These are phyloP conservation scores for Wolfiporia cocos DNA, from an alignment of 1,284 basidiomycete species.

Conservation along the genomic window DNA sequence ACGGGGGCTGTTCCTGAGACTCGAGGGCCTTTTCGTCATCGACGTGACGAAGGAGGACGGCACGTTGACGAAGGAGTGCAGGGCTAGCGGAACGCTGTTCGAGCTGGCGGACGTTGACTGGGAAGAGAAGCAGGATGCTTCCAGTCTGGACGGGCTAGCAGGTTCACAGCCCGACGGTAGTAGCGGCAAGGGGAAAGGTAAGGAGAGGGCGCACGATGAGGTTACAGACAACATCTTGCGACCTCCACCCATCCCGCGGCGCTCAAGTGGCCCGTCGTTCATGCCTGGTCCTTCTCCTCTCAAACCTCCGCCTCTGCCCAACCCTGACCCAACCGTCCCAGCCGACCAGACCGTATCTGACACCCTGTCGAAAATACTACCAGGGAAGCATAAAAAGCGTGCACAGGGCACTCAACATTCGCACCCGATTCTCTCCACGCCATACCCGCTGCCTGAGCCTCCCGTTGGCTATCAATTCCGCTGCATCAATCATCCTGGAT, in stretches of 20 bases:
- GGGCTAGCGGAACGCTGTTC: slow-evolving; percentile 62
- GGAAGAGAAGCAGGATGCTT: slow-evolving; percentile 35
- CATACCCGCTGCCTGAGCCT: slow-evolving; percentile 49
- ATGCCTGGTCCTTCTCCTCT: slow-evolving; percentile 26
- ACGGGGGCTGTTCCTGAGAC: slow-evolving; percentile 61
- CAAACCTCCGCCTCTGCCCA: slow-evolving; percentile 25
- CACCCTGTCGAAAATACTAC: slow-evolving; percentile 12
- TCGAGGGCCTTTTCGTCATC: slow-evolving; percentile 56
- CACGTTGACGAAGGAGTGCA: slow-evolving; percentile 44
- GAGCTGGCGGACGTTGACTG: slow-evolving; percentile 70
- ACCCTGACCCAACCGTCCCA: slow-evolving; percentile 23
- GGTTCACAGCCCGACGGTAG: background rate
- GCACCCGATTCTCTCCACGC: slow-evolving; percentile 29
- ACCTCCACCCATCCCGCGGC: background rate
- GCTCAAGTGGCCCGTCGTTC: slow-evolving; percentile 10
- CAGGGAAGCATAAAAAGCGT: slow-evolving; percentile 8
- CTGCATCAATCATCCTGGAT: slow-evolving; percentile 53
- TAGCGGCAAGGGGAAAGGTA: slow-evolving; percentile 12
- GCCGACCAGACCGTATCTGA: slow-evolving; percentile 10
- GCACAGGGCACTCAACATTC: slow-evolving; percentile 30
- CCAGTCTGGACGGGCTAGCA: background rate
- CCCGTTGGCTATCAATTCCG: slow-evolving; percentile 64
- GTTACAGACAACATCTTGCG: background rate
- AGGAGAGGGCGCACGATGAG: slow-evolving; percentile 12
- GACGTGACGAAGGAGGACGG: slow-evolving; percentile 40